Percentiles rank a stretch among this genome's conserved stretches.
Evolutionary conservation across 768 basidiomycete genomes (phyloP).

Genomic region (Lactifluus piperatus): DNA sequence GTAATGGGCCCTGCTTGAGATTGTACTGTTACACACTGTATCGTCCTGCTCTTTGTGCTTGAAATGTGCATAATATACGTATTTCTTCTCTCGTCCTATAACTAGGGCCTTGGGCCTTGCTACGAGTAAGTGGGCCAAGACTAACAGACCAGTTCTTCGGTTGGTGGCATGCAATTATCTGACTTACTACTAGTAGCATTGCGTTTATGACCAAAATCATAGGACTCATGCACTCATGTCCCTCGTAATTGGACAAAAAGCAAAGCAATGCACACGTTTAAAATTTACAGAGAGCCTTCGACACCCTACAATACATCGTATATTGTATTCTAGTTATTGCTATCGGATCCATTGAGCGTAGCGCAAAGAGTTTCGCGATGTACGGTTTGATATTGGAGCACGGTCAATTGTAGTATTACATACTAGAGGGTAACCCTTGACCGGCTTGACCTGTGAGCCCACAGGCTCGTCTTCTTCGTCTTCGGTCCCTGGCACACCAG

Average conservation of each 20-base stretch:
- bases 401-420: too few relatives aligned
- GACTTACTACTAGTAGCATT: too few relatives aligned
- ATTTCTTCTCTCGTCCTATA: neutral
- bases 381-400: conserved; percentile 25
- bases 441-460: too few relatives aligned
- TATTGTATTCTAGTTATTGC: conserved; percentile 43
- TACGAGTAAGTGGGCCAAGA: neutral
- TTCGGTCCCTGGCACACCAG: too few relatives aligned
- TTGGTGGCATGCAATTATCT: neutral
- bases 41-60: conserved; percentile 15
- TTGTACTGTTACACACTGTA: conserved; percentile 19
- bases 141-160: neutral
- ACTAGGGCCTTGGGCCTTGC: neutral
- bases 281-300: neutral
- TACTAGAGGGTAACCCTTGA: too few relatives aligned
- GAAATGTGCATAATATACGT: conserved; percentile 20
- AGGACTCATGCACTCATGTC: too few relatives aligned
- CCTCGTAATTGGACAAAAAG: too few relatives aligned
- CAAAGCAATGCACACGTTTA: neutral
- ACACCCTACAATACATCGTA: conserved; percentile 34
- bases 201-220: too few relatives aligned
- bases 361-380: neutral
- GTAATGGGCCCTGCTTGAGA: conserved; percentile 28
- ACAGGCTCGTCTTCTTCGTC: too few relatives aligned
- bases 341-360: neutral